Conservation (phyloP, 306 rosid species). For the Hippophae gyantsensis region DNA sequence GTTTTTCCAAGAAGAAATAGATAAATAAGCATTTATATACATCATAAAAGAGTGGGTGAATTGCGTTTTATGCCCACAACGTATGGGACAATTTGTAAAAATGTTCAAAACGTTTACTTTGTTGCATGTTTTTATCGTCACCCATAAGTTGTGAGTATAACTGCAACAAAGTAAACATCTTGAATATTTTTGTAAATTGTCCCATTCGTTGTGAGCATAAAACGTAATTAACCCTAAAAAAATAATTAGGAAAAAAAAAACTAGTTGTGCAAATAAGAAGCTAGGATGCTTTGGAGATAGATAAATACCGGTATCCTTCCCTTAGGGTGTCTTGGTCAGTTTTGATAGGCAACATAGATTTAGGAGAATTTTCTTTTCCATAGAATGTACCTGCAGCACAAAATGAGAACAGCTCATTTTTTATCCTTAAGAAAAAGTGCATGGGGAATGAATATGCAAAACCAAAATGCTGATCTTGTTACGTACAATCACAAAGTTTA, state of each 20-base stretch:
- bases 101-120: no score
- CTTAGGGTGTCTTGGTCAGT: constrained; percentile 86
- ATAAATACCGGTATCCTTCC: constrained; percentile 72
- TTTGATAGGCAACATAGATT: constrained; percentile 55
- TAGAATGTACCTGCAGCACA: constrained; percentile 55
- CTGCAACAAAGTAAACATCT: no score
- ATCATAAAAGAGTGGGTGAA: no score
- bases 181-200: no score
- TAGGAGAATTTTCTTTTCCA: constrained; percentile 47
- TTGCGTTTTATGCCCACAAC: no score
- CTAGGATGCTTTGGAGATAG: not conserved
- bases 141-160: no score
- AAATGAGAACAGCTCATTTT: constrained; percentile 4
- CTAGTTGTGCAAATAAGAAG: not conserved
- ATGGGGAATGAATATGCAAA: not conserved
- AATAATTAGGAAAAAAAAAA: not conserved
- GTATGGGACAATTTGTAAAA: no score
- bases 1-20: no score
- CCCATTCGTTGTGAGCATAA: no score
- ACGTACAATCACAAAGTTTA: not conserved
- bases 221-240: not conserved
- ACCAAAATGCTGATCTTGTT: not conserved
- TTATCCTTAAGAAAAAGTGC: not conserved
- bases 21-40: no score
- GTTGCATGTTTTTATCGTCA: no score